These are phyloP conservation scores for Tulasnella sp. DNA, from an alignment of 768 basidiomycete species.

Conservation along the genomic window DNA sequence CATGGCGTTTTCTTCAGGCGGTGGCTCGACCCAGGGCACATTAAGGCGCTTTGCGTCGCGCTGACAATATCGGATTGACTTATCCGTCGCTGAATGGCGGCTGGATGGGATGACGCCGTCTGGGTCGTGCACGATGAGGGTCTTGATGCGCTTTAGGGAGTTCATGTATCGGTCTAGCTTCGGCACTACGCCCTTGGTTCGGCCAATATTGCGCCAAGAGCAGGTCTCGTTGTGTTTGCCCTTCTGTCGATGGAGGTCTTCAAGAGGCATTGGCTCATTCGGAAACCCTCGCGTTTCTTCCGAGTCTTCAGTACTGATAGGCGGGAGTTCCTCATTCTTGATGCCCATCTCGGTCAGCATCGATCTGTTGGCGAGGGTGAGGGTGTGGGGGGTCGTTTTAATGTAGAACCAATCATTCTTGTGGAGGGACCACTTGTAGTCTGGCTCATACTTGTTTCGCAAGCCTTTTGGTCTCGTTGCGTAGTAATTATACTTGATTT, in stretches of 20 bases:
- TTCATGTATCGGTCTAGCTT: not conserved
- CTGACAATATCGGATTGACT: not conserved
- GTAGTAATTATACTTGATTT: not conserved
- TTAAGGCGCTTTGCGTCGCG: not conserved
- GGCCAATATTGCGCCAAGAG: not conserved
- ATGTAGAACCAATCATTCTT: not conserved
- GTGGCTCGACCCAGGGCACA: not conserved
- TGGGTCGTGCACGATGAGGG: not conserved
- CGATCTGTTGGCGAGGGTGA: not conserved
- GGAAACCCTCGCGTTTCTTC: not conserved
- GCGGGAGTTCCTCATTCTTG: not conserved
- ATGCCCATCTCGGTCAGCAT: not conserved
- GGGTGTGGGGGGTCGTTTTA: not conserved
- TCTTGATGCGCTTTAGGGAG: not conserved
- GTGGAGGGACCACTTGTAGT: not conserved
- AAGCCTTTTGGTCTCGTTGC: not conserved
- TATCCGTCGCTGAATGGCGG: not conserved
- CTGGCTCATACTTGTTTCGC: not conserved
- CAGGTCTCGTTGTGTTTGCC: not conserved
- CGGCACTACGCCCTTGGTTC: not conserved
- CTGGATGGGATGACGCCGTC: not conserved
- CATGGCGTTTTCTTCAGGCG: not conserved
- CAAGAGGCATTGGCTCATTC: not conserved
- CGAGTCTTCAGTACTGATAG: not conserved
- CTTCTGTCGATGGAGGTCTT: not conserved